Conservation (phyloP, 441 rosid genomes). For the Eutrema salsugineum region DNA sequence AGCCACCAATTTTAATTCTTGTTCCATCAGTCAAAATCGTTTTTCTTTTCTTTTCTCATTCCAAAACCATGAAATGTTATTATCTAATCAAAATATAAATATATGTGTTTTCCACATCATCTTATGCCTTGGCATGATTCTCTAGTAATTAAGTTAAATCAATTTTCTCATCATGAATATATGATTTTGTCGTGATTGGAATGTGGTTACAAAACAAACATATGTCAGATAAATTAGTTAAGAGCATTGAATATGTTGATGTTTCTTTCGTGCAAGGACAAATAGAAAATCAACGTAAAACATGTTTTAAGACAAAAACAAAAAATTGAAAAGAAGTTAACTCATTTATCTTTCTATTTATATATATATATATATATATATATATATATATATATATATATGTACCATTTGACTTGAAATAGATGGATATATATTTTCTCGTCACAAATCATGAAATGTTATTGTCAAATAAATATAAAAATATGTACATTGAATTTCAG, state of each 20-base stretch:
- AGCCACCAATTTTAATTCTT: conserved; percentile 25
- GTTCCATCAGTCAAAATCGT: conserved; percentile 12
- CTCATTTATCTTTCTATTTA: background rate
- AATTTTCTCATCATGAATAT: conserved; percentile 8
- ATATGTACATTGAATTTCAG: background rate
- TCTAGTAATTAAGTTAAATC: background rate
- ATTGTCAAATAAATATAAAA: background rate
- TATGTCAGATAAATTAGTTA: background rate
- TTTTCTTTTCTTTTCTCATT: background rate
- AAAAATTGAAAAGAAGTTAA: background rate
- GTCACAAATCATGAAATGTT: background rate
- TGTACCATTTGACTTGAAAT: no score
- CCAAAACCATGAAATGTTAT: conserved; percentile 18
- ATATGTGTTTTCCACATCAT: conserved; percentile 7
- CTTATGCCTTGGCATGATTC: conserved; percentile 5
- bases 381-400: background rate
- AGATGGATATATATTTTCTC: background rate
- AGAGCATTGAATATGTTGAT: background rate
- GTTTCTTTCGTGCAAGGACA: no score
- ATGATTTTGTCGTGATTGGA: background rate
- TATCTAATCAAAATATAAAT: conserved; percentile 15
- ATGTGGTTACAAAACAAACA: background rate
- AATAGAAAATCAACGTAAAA: background rate
- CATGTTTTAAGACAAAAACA: background rate
- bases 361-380: background rate